These are phyloP conservation scores for Echium plantagineum DNA, from an alignment of 257 asterid genomes.

Conservation along the genomic window DNA sequence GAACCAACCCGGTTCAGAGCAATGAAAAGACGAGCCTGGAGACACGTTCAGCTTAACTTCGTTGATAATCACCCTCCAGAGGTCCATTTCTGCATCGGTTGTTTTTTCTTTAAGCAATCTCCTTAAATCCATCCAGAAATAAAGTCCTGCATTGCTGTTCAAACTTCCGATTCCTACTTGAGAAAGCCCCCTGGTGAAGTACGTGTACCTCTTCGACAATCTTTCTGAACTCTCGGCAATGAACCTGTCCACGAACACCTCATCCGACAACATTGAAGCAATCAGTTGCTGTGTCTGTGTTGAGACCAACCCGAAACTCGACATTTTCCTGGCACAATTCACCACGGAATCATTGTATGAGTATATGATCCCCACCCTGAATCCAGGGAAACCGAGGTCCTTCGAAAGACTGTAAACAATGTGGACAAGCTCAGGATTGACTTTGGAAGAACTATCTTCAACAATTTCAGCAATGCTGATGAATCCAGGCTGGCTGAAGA, in stretches of 20 bases:
- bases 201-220: conserved; percentile 32
- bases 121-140: conserved; percentile 66
- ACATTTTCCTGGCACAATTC: conserved; percentile 61
- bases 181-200: conserved; percentile 33
- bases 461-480: conserved; percentile 62
- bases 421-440: conserved; percentile 51
- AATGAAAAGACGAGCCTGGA: conserved; percentile 66
- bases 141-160: conserved; percentile 56
- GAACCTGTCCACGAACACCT: conserved; percentile 34
- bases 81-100: conserved; percentile 45
- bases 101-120: conserved; percentile 36
- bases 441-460: conserved; percentile 14
- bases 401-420: conserved; percentile 75
- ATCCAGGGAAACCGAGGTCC: conserved; percentile 82
- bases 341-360: conserved; percentile 57
- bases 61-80: conserved; percentile 45
- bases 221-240: conserved; percentile 37
- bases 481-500: conserved; percentile 48
- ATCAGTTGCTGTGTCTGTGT: conserved; percentile 67
- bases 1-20: conserved; percentile 84
- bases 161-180: conserved; percentile 43
- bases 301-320: conserved; percentile 74
- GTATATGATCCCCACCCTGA: conserved; percentile 63
- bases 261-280: conserved; percentile 61
- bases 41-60: conserved; percentile 81